A percentile compares a stretch with the other conserved stretches of the same genome.
phyloP scores from a whole-genome alignment of 1,139 yeast genomes.

The Geotrichum siamense region DNA sequence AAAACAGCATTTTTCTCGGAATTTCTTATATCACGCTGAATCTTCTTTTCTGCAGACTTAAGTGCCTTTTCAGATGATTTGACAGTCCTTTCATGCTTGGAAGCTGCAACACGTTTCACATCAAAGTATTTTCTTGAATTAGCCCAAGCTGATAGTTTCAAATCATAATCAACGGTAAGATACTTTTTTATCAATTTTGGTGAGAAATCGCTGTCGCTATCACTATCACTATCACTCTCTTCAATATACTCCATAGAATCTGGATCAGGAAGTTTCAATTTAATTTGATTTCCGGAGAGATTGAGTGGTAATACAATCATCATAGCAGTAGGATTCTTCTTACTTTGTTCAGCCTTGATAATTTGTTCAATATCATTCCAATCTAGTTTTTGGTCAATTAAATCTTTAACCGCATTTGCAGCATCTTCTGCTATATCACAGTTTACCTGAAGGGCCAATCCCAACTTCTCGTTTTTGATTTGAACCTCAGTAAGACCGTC shows the following conservation, averaged over 20 bases:
- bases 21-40: slow-evolving; percentile 55
- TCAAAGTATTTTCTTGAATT: slow-evolving; percentile 86
- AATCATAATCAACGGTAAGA: slow-evolving; percentile 57
- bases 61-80: slow-evolving; percentile 72
- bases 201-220: slow-evolving; percentile 29
- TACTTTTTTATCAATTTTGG: slow-evolving; percentile 25
- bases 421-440: slow-evolving; percentile 71
- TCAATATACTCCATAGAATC: slow-evolving; percentile 29
- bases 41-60: slow-evolving; percentile 75
- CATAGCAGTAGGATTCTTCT: slow-evolving; percentile 58
- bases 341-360: slow-evolving; percentile 59
- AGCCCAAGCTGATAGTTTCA: slow-evolving; percentile 72
- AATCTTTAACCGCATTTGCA: slow-evolving; percentile 54
- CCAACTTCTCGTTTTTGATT: slow-evolving; percentile 56
- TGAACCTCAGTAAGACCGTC: slow-evolving; percentile 61
- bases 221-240: slow-evolving; percentile 28
- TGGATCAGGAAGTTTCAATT: slow-evolving; percentile 49
- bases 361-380: slow-evolving; percentile 84
- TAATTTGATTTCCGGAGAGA: slow-evolving; percentile 60
- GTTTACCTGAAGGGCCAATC: slow-evolving; percentile 62
- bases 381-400: slow-evolving; percentile 83
- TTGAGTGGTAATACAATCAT: slow-evolving; percentile 63
- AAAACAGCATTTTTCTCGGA: slow-evolving; percentile 34
- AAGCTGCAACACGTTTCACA: slow-evolving; percentile 65
- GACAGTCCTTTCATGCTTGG: slow-evolving; percentile 75